Base-by-base conservation (phyloP, 2,329 filamentous ascomycete genomes). In the Fusarium humuli region DNA sequence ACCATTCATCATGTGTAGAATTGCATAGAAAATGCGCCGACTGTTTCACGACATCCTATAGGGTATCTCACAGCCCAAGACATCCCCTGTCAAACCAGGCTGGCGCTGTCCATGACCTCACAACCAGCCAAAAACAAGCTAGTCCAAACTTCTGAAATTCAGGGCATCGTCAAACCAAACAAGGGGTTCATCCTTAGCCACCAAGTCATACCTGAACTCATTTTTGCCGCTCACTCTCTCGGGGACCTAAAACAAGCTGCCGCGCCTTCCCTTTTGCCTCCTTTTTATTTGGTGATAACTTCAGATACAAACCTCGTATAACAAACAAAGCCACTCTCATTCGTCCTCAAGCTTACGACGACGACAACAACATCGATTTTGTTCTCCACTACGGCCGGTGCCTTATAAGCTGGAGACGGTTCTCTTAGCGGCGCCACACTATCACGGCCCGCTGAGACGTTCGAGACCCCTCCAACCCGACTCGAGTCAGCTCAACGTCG, bases 321-420 rank as follows among this genome's bases (percentile, higher is more conserved):
- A 57, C 45, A 42, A 32, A 41, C 59, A 61, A 55, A 67, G 61
- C 61, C 67, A 67, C 58, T 37, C 25, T 34, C 48, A 57, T 45
- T 57, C 59, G 48, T 64, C 29, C 29, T 37, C 20, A 60, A 45
- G 67, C 67, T 68, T 69, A 63, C 53, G 62, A 70, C 64, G 16
- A 56, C 53, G 22, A 22, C 22, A 6, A 37, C 34, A 4, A 27
- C 48, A 53, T 20, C 57, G 32, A 49, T n/a, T 27, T 54, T 46
- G n/a, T 57, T 72, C 66, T 45, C 69, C 69, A 70, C 57, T 59
- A 44, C 42, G 59, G 53, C 53, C 30, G n/a, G 56, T 63, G 49
- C 59, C 60, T 71, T 70, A 59, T 59, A 71, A 71, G 67, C n/a
- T 70, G 61, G 65, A 72, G 69, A 66, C 34, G 32, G 62, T 34